Percentiles rank a stretch among this genome's conserved stretches.
Conservation (phyloP, 495 filamentous ascomycete genomes). For the Trichodelitschia bisporula region DNA sequence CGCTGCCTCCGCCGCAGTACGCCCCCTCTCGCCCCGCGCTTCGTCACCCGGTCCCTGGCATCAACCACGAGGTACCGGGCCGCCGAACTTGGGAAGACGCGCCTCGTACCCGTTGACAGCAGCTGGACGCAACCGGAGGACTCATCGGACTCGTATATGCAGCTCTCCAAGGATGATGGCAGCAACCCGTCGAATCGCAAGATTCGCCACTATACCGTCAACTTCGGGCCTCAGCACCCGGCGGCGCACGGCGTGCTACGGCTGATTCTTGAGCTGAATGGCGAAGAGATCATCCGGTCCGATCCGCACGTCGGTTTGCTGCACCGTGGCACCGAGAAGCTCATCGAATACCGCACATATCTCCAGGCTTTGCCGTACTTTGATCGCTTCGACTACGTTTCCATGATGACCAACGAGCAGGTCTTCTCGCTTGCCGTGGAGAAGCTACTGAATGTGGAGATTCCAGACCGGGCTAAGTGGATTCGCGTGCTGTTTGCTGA, state of each 20-base stretch:
- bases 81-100: background rate
- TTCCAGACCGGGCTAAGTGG: conserved; percentile 87
- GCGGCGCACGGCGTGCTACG: conserved; percentile 96
- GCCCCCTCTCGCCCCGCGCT: background rate
- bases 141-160: background rate
- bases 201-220: conserved; percentile 97
- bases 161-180: conserved; percentile 20
- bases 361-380: conserved; percentile 97
- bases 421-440: conserved; percentile 88
- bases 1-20: background rate
- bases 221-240: conserved; percentile 98
- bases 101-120: background rate
- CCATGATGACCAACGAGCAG: conserved; percentile 99
- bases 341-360: conserved; percentile 99
- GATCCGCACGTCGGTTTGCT: conserved; percentile 95
- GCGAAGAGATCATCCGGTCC: conserved; percentile 87
- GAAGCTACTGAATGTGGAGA: conserved; percentile 93
- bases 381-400: conserved; percentile 95
- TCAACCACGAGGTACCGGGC: background rate
- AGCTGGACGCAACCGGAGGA: background rate
- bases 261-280: conserved; percentile 90
- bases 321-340: conserved; percentile 95
- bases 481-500: conserved; percentile 94
- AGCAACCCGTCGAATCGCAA: conserved; percentile 43
- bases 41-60: background rate